Conservation (phyloP, 352 stramenopile genomes). For the Globisporangium lucens region DNA sequence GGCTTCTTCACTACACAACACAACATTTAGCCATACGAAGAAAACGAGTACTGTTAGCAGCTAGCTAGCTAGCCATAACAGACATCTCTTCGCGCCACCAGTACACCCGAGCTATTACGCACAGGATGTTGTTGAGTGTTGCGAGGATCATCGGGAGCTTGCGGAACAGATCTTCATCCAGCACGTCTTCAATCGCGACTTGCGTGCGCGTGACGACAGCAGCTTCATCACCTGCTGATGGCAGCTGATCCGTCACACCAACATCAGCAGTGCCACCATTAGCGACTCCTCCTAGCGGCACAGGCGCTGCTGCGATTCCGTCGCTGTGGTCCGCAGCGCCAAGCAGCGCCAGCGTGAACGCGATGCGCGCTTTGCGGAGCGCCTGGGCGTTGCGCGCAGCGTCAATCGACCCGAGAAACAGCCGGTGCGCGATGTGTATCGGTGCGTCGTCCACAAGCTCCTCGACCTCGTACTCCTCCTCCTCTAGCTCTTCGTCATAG, state of each 20-base stretch:
- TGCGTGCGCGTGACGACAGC: constrained; percentile 14
- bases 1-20: constrained; percentile 28
- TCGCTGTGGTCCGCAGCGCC: constrained; percentile 8
- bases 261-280: not conserved
- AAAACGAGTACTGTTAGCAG: not conserved
- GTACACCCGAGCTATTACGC: not conserved
- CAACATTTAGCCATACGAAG: not conserved
- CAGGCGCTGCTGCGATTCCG: not conserved
- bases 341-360: constrained; percentile 43
- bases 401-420: constrained; percentile 72
- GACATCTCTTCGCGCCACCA: not conserved
- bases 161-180: constrained; percentile 44
- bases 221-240: constrained; percentile 4
- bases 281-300: not conserved
- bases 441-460: constrained; percentile 57
- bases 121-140: constrained; percentile 35
- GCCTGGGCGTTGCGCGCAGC: constrained; percentile 45
- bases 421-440: constrained; percentile 38
- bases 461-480: constrained; percentile 52
- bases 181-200: constrained; percentile 51
- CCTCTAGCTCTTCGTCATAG: constrained; percentile 18
- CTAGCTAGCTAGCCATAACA: not conserved
- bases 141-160: constrained; percentile 42
- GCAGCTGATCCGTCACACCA: not conserved
- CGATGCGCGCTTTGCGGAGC: constrained; percentile 34